Conservation (phyloP, 1,139 yeast genomes). For the Yamadazyma triangularis region DNA sequence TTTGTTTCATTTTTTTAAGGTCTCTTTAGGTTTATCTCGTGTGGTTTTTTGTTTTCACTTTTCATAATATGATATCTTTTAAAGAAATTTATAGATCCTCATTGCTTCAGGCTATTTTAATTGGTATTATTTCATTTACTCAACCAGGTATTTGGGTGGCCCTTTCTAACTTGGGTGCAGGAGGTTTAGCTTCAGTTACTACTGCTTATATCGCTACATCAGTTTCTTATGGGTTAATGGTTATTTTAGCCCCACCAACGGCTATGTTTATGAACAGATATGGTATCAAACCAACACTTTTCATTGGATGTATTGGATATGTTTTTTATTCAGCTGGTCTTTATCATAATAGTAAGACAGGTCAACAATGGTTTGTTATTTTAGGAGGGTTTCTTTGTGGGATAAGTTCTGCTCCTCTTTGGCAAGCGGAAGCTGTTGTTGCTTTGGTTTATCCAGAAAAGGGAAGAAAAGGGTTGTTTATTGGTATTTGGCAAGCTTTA, state of each 20-base stretch:
- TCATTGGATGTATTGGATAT: slow-evolving; percentile 17
- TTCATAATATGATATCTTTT: too few relatives aligned
- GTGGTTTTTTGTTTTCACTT: too few relatives aligned
- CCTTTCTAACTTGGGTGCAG: slow-evolving; percentile 16
- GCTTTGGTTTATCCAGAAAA: slow-evolving; percentile 17
- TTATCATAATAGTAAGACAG: slow-evolving; percentile 16
- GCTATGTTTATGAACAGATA: slow-evolving; percentile 12
- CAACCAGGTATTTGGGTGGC: slow-evolving; percentile 18
- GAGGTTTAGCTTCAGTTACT: slow-evolving; percentile 12
- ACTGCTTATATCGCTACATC: slow-evolving; percentile 12
- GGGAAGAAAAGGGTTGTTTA: slow-evolving; percentile 15
- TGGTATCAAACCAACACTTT: slow-evolving; percentile 10
- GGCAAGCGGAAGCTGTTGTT: slow-evolving; percentile 19
- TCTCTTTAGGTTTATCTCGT: too few relatives aligned
- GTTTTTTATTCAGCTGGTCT: slow-evolving; percentile 20
- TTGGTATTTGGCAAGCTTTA: slow-evolving; percentile 18
- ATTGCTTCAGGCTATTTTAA: slow-evolving; percentile 13
- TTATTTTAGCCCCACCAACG: slow-evolving; percentile 13
- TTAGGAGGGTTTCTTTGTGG: slow-evolving; percentile 18
- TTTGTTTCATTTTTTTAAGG: too few relatives aligned
- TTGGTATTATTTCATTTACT: slow-evolving; percentile 18
- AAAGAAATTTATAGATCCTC: too few relatives aligned
- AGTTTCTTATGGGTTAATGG: slow-evolving; percentile 15
- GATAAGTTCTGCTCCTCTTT: slow-evolving; percentile 16
- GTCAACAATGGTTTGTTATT: slow-evolving; percentile 16